A percentile compares a stretch with the other conserved stretches of the same genome.
Evolutionary conservation across 306 rosid species (phyloP).

Genomic region (Potentilla sterilis): DNA sequence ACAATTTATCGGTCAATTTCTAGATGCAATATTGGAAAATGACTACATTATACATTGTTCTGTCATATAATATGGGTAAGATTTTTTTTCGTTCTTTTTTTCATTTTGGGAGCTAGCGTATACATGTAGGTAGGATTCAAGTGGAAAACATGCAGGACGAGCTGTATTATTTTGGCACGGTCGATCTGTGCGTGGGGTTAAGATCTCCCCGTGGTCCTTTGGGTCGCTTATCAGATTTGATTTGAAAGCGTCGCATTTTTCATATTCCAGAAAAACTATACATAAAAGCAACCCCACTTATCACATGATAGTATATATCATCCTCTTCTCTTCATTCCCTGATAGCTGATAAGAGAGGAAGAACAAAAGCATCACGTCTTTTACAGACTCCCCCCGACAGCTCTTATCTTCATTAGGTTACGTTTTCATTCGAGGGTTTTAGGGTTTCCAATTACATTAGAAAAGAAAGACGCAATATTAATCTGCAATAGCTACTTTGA

Average conservation of each 20-base stretch:
- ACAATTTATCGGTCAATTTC: too few relatives aligned
- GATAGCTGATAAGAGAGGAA: background rate
- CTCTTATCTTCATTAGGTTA: background rate
- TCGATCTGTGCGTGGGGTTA: background rate
- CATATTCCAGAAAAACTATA: background rate
- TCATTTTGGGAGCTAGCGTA: too few relatives aligned
- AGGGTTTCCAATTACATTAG: background rate
- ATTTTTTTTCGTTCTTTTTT: too few relatives aligned
- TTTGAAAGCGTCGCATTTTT: background rate
- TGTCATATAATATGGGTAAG: too few relatives aligned
- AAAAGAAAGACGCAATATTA: background rate
- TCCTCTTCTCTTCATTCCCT: background rate
- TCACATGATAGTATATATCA: background rate
- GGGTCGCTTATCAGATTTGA: background rate
- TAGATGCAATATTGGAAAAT: too few relatives aligned
- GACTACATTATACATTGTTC: too few relatives aligned
- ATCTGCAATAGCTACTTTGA: background rate
- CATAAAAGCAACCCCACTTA: background rate
- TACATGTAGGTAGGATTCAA: background rate
- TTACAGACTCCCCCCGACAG: background rate
- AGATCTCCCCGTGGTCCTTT: background rate
- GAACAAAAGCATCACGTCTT: background rate
- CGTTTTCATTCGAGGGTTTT: background rate
- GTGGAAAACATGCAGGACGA: background rate
- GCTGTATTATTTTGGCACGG: slow-evolving; percentile 1